A percentile compares a stretch with the other conserved stretches of the same genome.
Evolutionary conservation across 208 protist genomes (phyloP).

Genomic region (Leishmania mexicana): DNA sequence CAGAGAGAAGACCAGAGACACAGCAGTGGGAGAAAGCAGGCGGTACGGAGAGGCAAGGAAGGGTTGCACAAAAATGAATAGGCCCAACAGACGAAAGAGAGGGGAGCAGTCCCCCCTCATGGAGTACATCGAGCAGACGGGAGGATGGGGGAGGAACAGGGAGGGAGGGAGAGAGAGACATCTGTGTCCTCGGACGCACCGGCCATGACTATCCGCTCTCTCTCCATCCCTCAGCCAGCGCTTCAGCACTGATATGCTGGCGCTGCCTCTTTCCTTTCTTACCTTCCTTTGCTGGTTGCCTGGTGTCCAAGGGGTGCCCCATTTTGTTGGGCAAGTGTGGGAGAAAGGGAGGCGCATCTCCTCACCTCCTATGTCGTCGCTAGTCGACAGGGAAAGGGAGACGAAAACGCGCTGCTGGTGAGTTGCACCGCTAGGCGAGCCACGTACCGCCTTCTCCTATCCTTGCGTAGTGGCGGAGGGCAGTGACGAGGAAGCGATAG

Average conservation of each 20-base stretch:
- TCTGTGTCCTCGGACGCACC: background rate
- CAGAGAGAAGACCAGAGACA: background rate
- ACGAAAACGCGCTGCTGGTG: background rate
- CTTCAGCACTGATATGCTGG: background rate
- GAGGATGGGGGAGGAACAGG: background rate
- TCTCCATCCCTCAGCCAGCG: background rate
- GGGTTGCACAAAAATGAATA: background rate
- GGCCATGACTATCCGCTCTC: background rate
- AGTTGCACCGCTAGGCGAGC: background rate
- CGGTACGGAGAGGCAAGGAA: background rate
- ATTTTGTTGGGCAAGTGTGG: background rate
- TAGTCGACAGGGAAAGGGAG: background rate
- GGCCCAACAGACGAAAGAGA: no score
- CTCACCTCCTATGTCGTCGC: background rate
- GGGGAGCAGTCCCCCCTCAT: background rate
- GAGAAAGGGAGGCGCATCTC: background rate
- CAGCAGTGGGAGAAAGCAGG: background rate
- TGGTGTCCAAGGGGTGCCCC: background rate
- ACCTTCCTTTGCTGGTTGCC: background rate
- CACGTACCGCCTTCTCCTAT: background rate
- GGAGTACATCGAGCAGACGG: background rate
- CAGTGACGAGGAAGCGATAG: background rate
- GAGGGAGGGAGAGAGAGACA: background rate
- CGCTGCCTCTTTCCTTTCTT: background rate
- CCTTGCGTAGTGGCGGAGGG: background rate